phyloP scores from a whole-genome alignment of 2,329 filamentous ascomycete species.

The Aspergillus quadricinctus region DNA sequence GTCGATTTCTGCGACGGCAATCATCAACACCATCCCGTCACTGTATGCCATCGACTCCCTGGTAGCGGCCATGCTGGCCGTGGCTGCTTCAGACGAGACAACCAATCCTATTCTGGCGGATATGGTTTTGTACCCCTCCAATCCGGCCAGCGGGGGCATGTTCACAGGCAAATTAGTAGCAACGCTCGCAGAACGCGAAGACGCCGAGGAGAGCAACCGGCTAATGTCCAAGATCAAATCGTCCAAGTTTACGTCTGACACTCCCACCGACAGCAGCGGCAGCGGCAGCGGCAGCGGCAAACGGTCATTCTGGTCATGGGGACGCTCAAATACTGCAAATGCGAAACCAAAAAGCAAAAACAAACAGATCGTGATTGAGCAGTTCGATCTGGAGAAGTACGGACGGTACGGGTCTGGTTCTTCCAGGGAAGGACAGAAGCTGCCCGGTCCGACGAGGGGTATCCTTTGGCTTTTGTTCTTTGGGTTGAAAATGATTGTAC shows the following conservation, averaged over 20 bases:
- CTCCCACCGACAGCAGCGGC: slow-evolving; percentile 5
- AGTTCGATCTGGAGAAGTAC: slow-evolving; percentile 45
- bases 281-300: no score
- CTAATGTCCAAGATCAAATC: slow-evolving; percentile 33
- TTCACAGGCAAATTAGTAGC: slow-evolving; percentile 31
- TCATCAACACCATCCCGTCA: slow-evolving; percentile 40
- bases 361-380: slow-evolving; percentile 34
- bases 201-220: slow-evolving; percentile 34
- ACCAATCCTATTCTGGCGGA: slow-evolving; percentile 37
- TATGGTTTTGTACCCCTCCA: slow-evolving; percentile 26
- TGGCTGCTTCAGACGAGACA: slow-evolving; percentile 41
- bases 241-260: slow-evolving; percentile 16
- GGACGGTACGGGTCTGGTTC: slow-evolving; percentile 36
- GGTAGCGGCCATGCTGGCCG: slow-evolving; percentile 42
- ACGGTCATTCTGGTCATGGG: slow-evolving; percentile 16
- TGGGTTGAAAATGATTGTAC: slow-evolving; percentile 35
- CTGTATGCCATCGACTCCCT: slow-evolving; percentile 47
- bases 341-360: slow-evolving; percentile 23
- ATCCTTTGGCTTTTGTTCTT: slow-evolving; percentile 37
- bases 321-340: slow-evolving; percentile 5
- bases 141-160: slow-evolving; percentile 4
- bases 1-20: slow-evolving; percentile 37
- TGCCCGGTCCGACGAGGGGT: slow-evolving; percentile 34
- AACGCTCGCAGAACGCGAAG: slow-evolving; percentile 41
- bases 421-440: slow-evolving; percentile 34